Evolutionary conservation across 805 yeast genomes (phyloP), one percentile per base, ranked within the genome.

Genomic region (Jamesozyma rosinii): DNA sequence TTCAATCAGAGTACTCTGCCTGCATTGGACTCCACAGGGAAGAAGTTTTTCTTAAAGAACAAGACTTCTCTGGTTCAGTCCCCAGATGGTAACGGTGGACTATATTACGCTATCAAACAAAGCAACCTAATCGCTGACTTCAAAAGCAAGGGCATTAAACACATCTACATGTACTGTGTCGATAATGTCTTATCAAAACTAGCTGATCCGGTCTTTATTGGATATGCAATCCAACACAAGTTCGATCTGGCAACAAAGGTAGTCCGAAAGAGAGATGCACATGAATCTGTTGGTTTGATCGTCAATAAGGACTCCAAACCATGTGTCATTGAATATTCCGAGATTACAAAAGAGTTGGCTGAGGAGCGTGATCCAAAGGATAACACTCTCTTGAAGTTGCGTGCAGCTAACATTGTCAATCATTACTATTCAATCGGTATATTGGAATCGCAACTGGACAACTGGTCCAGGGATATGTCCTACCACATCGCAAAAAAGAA

Each of bases 31-130:
- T 52, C 68, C 38, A 75, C 76, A 22, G 98, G 97, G 34, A 58
- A 69, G 19, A 75, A 81, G 55, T 75, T 92, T 51, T 71, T 89
- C 44, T 58, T 87, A 58, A 78, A 77, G 48, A 61, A 77, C 6
- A 68, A 72, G 35, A 57, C 66, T 35, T 64, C 71, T 21, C 71
- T 86, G 32, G 81, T 88, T 22, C 83, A 83, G 55, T 84, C 96
- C 5, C 99, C 99, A 1, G 97, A 92, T 64, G 99, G 99, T 1
- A 92, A 92, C 61, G 99, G 99, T 45, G 99, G 99, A 1, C 70
- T 92, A 40, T 92, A 92, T 68, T 81, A 78, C 57, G 97, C 96
- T 1, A 71, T 92, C 33, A 65, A 68, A 52, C 74, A 74, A 35
- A 75, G 81, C 50, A 74, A 76, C 2, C 68, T 89, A 17, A 56